Conservation (phyloP, 495 filamentous ascomycete genomes). For the Xylaria acuta region DNA sequence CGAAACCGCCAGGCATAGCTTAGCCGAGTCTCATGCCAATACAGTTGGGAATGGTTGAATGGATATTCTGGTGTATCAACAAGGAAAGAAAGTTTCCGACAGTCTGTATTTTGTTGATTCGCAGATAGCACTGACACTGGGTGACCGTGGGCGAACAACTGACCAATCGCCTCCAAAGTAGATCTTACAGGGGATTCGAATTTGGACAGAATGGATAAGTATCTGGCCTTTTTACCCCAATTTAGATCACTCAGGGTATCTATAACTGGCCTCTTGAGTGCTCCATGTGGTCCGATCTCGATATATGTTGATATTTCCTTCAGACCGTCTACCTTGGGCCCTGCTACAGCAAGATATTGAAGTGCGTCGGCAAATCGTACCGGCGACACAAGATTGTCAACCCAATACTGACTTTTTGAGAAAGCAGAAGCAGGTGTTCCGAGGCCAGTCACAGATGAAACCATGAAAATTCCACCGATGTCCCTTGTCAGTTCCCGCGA, state of each 20-base stretch:
- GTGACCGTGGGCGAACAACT: slow-evolving; percentile 16
- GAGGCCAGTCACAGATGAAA: too few species aligned
- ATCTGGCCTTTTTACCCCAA: too few species aligned
- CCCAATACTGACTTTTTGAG: slow-evolving; percentile 43
- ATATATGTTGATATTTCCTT: slow-evolving; percentile 38
- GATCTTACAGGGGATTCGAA: background rate
- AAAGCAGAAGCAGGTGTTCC: too few species aligned
- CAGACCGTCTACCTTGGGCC: slow-evolving; percentile 6
- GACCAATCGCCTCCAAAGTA: slow-evolving; percentile 20
- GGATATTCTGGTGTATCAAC: slow-evolving; percentile 34
- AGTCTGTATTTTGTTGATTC: background rate
- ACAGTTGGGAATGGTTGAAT: slow-evolving; percentile 37
- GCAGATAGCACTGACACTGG: too few species aligned
- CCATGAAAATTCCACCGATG: too few species aligned
- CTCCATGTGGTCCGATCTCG: slow-evolving; percentile 64
- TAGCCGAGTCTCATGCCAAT: slow-evolving; percentile 42
- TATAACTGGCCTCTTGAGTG: too few species aligned
- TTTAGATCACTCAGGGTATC: too few species aligned
- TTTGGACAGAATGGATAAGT: background rate
- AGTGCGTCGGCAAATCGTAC: slow-evolving; percentile 53
- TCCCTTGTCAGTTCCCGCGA: slow-evolving; percentile 14
- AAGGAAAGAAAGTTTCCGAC: too few species aligned
- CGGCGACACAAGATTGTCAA: slow-evolving; percentile 51
- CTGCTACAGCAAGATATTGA: slow-evolving; percentile 19
- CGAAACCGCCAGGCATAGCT: slow-evolving; percentile 38